Evolutionary conservation across 108 stramenopile species (phyloP).

Genomic region (Pseudonitzschia delicatissima): DNA sequence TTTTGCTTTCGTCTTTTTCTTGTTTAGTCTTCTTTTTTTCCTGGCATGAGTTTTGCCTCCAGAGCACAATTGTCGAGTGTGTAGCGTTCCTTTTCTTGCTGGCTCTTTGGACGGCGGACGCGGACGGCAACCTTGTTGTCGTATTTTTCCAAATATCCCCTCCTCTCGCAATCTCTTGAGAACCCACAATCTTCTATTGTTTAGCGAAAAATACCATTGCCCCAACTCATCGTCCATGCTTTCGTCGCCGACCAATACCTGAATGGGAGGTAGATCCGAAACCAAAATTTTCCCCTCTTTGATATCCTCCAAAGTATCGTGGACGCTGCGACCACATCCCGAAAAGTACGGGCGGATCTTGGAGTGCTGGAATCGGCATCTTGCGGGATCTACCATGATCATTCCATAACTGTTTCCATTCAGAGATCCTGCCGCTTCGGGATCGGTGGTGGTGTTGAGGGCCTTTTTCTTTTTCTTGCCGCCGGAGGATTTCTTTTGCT

Average conservation of each 20-base stretch:
- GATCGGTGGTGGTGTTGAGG: neutral
- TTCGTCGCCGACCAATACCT: conserved; percentile 71
- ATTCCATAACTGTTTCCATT: conserved; percentile 5
- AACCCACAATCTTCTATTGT: conserved; percentile 91
- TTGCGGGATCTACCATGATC: conserved; percentile 67
- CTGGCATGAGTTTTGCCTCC: conserved; percentile 27
- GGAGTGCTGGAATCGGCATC: conserved; percentile 89
- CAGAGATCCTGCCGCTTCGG: neutral
- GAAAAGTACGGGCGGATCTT: conserved; percentile 83
- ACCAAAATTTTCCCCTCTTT: conserved; percentile 52
- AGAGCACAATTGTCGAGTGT: conserved; percentile 66
- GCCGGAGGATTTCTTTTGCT: conserved; percentile 10
- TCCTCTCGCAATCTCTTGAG: conserved; percentile 80
- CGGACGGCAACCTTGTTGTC: conserved; percentile 57
- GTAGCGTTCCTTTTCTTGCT: conserved; percentile 59
- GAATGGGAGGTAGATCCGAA: conserved; percentile 83
- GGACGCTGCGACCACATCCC: conserved; percentile 85
- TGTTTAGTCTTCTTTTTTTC: neutral
- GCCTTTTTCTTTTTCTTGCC: conserved; percentile 14
- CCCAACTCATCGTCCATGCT: conserved; percentile 39
- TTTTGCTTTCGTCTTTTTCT: neutral
- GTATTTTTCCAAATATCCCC: conserved; percentile 45
- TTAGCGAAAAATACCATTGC: conserved; percentile 87
- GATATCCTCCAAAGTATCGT: conserved; percentile 73
- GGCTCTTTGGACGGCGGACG: conserved; percentile 64